Evolutionary conservation across 2,329 filamentous ascomycete species (phyloP).

Genomic region (Colletotrichum australisinense): DNA sequence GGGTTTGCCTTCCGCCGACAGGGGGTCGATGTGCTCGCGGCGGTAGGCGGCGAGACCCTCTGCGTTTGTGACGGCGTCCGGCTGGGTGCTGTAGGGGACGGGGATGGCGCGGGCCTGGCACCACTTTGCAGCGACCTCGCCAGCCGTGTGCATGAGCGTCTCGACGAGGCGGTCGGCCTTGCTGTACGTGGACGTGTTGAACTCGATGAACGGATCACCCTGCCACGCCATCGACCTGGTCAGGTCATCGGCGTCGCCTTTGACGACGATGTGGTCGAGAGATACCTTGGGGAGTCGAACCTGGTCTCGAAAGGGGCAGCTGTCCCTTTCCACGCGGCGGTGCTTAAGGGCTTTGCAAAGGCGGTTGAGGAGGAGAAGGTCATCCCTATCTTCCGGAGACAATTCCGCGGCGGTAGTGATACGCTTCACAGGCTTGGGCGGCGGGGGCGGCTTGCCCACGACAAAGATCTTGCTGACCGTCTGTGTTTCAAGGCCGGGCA

Average conservation of each 20-base stretch:
- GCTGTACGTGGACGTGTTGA: constrained; percentile 45
- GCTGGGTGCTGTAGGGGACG: constrained; percentile 67
- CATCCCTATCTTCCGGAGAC: constrained; percentile 52
- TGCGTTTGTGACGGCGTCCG: constrained; percentile 51
- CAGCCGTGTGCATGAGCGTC: constrained; percentile 70
- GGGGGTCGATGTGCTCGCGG: constrained; percentile 50
- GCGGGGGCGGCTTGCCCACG: constrained; percentile 46
- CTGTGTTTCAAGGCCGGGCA: constrained; percentile 6
- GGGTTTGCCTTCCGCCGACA: constrained; percentile 45
- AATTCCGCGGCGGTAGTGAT: constrained; percentile 59
- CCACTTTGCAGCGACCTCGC: constrained; percentile 71
- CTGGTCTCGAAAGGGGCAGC: constrained; percentile 15
- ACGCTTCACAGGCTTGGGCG: constrained; percentile 46
- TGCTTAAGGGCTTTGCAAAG: constrained; percentile 60
- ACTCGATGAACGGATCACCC: constrained; percentile 63
- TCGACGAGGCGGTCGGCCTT: constrained; percentile 53
- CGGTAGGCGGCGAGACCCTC: constrained; percentile 51
- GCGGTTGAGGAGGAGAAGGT: constrained; percentile 59
- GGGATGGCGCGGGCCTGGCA: constrained; percentile 68
- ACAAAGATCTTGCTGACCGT: constrained; percentile 39
- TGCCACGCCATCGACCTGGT: constrained; percentile 46
- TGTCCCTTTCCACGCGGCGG: constrained; percentile 34
- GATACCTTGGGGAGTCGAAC: constrained; percentile 49
- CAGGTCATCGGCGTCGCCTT: background rate
- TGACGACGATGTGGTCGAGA: constrained; percentile 47